Evolutionary conservation across 2,329 filamentous ascomycete species (phyloP), one percentile per base, ranked within the genome.

Genomic region (Colletotrichum costaricense): DNA sequence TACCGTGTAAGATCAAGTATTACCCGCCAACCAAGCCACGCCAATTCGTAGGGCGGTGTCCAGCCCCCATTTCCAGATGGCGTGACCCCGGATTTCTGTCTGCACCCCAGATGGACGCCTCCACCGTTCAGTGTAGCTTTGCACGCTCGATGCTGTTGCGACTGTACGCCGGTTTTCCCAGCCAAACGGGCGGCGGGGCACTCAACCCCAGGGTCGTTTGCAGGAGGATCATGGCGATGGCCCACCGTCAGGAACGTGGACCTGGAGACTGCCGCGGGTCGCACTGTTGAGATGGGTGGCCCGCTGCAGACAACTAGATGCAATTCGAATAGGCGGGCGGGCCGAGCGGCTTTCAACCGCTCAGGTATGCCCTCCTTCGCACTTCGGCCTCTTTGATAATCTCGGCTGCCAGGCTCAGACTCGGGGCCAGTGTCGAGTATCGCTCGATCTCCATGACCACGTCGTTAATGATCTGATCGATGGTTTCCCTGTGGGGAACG

Each of bases 321-420:
- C 52, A 67, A 26, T 46, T 65, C 56, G 52, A 28, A 63, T 66
- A 24, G 59, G 60, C 46, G 38, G 38, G 38, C 70, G 63, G 65
- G 22, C 16, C 24, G 33, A 42, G 55, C 24, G 57, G 67, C 57
- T 42, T 58, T 87, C 84, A 88, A 76, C 87, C 84, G 76, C 86
- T 85, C 75, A 91, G 84, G 82, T 91, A 91, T 74, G 89, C 87
- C 78, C 92, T 91, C 76, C 94, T 87, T 76, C 93, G 89, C 77
- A 91, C 89, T 80, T 94, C 94, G 8, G 94, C 94, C 80, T 96
- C 94, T 71, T 93, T 91, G 79, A 96, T 90, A 73, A 96, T 95
- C 79, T 96, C 94, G 26, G 93, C 91, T n/a, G 92, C 92, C 63
- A 96, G 85, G 76, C 88, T 90, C 38, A 96, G 85, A 78, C 93